Conservation (phyloP, 768 basidiomycete genomes). For the Phlebiopsis gigantea region DNA sequence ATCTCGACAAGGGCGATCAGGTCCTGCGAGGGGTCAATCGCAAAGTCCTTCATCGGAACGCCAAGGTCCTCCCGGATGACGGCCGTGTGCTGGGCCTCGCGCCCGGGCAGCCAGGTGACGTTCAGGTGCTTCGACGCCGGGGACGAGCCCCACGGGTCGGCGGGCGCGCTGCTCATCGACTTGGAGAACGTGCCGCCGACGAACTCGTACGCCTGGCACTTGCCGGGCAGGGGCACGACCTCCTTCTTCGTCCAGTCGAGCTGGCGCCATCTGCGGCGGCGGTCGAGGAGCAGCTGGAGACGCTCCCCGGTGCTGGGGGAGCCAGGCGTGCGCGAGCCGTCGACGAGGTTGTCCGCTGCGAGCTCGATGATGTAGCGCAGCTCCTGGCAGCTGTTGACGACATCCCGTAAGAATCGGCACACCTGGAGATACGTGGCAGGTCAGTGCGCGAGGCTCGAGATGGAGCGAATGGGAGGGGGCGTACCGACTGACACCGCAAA, state of each 20-base stretch:
- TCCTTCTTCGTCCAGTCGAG: constrained; percentile 24
- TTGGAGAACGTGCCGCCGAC: constrained; percentile 56
- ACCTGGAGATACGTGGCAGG: constrained; percentile 16
- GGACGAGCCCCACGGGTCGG: not conserved
- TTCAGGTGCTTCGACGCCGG: constrained; percentile 19
- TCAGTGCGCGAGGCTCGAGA: not conserved
- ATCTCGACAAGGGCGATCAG: constrained; percentile 40
- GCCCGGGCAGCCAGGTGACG: constrained; percentile 24
- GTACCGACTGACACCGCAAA: constrained; percentile 13
- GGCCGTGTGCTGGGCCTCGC: constrained; percentile 4
- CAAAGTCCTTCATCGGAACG: constrained; percentile 49
- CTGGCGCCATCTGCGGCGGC: constrained; percentile 32
- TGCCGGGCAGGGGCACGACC: constrained; percentile 28
- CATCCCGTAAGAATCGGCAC: constrained; percentile 17
- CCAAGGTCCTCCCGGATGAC: constrained; percentile 32
- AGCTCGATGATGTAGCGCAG: constrained; percentile 30
- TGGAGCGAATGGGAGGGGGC: not conserved
- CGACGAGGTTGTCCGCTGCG: constrained; percentile 25
- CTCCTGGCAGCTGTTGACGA: constrained; percentile 19
- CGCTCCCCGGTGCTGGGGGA: constrained; percentile 25
- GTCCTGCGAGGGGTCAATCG: constrained; percentile 64
- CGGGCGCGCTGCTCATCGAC: constrained; percentile 20
- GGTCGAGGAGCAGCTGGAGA: constrained; percentile 27
- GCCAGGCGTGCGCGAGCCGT: constrained; percentile 12
- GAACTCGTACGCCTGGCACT: constrained; percentile 52